These are phyloP conservation scores for Yamadazyma paraphyllophila DNA, from an alignment of 805 yeast genomes.

Conservation along the genomic window DNA sequence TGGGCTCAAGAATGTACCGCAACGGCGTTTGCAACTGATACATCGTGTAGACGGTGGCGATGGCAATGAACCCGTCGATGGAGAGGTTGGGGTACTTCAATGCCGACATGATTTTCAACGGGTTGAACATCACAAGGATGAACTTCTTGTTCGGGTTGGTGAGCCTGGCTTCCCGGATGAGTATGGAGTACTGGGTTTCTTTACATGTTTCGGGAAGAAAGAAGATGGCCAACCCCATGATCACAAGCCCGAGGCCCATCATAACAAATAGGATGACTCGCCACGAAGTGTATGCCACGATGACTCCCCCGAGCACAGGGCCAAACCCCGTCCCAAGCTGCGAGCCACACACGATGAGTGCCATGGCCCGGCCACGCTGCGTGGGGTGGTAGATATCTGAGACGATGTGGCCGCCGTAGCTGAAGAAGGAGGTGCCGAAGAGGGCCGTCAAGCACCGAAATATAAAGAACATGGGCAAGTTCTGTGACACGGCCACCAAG, in stretches of 20 bases:
- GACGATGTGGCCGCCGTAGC: conserved; percentile 50
- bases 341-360: conserved; percentile 47
- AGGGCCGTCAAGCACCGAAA: conserved; percentile 51
- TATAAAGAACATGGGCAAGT: conserved; percentile 53
- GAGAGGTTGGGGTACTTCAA: conserved; percentile 43
- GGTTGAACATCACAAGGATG: conserved; percentile 45
- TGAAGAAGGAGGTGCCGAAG: conserved; percentile 55
- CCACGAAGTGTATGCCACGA: conserved; percentile 52
- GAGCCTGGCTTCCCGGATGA: conserved; percentile 19
- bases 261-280: conserved; percentile 52
- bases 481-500: conserved; percentile 46
- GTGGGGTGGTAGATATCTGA: conserved; percentile 51
- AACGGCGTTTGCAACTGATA: conserved; percentile 54
- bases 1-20: conserved; percentile 53
- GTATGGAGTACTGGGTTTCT: conserved; percentile 25
- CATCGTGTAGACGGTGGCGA: conserved; percentile 48
- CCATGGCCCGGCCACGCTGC: conserved; percentile 52
- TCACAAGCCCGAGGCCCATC: conserved; percentile 41
- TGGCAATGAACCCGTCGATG: conserved; percentile 42
- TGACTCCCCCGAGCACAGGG: conserved; percentile 52
- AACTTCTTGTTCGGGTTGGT: conserved; percentile 26
- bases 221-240: conserved; percentile 32
- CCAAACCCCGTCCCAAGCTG: conserved; percentile 56
- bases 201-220: conserved; percentile 48
- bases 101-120: conserved; percentile 43